Conservation (phyloP, 2,329 filamentous ascomycete species). For the Nemania serpens region DNA sequence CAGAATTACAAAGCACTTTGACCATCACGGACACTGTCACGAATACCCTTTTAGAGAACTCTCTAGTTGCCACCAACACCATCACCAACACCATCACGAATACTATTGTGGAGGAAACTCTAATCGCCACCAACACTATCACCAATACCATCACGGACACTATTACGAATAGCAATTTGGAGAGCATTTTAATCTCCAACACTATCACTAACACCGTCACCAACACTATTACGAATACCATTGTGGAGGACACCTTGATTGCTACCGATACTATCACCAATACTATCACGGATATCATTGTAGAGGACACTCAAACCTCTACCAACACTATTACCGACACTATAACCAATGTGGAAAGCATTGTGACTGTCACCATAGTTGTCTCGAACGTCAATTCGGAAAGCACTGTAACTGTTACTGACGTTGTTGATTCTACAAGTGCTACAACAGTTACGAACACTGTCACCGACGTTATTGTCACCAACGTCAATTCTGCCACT, state of each 20-base stretch:
- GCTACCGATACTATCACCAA: not conserved
- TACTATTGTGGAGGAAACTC: not conserved
- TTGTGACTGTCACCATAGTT: not conserved
- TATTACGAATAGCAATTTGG: not conserved
- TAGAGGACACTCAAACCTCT: not conserved
- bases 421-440: not conserved
- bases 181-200: not conserved
- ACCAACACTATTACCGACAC: not conserved
- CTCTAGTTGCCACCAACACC: not conserved
- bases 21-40: constrained; percentile 3
- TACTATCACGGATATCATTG: not conserved
- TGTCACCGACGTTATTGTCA: not conserved
- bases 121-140: not conserved
- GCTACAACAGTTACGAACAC: constrained; percentile 1
- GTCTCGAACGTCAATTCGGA: not conserved
- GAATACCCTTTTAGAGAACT: not conserved
- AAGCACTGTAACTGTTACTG: not conserved
- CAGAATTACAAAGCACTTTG: not conserved
- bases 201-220: not conserved
- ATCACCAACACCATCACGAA: not conserved
- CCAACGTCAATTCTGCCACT: not conserved
- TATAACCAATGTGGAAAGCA: not conserved
- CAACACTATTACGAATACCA: not conserved
- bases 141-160: not conserved
- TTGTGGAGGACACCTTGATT: not conserved